These are phyloP conservation scores for Platanus orientalis DNA, from an alignment of 164 flowering plant species.

Conservation along the genomic window DNA sequence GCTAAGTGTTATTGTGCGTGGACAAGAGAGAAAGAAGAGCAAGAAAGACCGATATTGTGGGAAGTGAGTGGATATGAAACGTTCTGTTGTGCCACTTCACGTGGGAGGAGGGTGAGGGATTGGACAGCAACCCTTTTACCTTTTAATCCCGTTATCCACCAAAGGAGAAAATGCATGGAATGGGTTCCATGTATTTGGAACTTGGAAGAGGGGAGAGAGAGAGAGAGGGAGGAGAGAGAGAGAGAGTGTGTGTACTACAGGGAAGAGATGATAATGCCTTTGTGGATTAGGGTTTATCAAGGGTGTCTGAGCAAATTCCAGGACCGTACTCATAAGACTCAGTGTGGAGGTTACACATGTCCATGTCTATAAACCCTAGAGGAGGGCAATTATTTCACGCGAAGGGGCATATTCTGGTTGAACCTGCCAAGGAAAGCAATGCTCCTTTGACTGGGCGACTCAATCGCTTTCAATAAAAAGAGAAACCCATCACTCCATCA, in stretches of 20 bases:
- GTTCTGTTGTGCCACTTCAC: conserved; percentile 28
- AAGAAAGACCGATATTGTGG: too few relatives aligned
- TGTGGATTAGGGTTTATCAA: not conserved
- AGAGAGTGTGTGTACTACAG: not conserved
- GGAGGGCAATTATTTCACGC: conserved; percentile 21
- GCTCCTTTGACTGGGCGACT: conserved; percentile 6
- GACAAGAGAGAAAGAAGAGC: too few relatives aligned
- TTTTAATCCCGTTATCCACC: conserved; percentile 19
- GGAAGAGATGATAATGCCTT: not conserved
- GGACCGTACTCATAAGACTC: not conserved
- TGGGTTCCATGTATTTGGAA: conserved; percentile 5
- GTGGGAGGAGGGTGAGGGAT: conserved; percentile 27
- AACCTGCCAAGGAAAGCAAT: conserved; percentile 4
- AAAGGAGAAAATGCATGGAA: not conserved
- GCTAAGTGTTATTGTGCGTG: too few relatives aligned
- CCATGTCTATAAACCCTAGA: not conserved
- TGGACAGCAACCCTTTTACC: conserved; percentile 15
- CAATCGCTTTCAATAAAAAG: conserved; percentile 33
- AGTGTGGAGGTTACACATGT: conserved; percentile 10
- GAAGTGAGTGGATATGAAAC: conserved; percentile 22
- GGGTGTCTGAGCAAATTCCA: too few relatives aligned
- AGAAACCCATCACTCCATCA: conserved; percentile 9
- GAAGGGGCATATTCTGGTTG: not conserved
- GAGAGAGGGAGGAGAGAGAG: not conserved
- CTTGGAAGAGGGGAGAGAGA: not conserved